Percentiles rank a stretch among this genome's conserved stretches.
Conservation (phyloP, 805 yeast genomes). For the Diddensiella santjacobensis region DNA sequence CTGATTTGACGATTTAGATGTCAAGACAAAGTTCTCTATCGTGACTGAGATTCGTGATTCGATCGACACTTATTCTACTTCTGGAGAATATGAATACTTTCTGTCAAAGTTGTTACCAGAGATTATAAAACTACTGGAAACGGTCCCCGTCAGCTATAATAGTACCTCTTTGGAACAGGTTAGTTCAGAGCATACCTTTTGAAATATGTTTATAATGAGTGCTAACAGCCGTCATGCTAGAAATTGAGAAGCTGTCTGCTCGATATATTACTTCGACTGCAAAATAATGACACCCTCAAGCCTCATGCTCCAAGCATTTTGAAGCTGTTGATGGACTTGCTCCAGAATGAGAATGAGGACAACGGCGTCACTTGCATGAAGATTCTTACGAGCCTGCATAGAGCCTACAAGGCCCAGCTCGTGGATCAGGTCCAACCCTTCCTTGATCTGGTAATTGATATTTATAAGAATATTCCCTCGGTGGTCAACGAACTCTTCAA, state of each 20-base stretch:
- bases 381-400: constrained; percentile 77
- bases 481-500: constrained; percentile 71
- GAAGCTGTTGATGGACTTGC: constrained; percentile 53
- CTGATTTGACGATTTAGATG: constrained; percentile 37
- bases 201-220: too few species aligned
- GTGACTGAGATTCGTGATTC: constrained; percentile 83
- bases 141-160: constrained; percentile 69
- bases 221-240: too few species aligned
- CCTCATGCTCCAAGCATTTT: constrained; percentile 62
- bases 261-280: constrained; percentile 76
- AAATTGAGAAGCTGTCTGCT: constrained; percentile 67
- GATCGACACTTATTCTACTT: constrained; percentile 76
- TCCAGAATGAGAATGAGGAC: constrained; percentile 85
- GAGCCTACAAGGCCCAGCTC: constrained; percentile 68
- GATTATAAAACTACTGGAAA: constrained; percentile 56
- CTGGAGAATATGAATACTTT: constrained; percentile 77
- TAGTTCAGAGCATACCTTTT: constrained; percentile 19
- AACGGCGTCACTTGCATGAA: constrained; percentile 91
- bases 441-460: constrained; percentile 65
- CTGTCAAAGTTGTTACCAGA: constrained; percentile 67
- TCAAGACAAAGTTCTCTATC: constrained; percentile 58
- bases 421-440: constrained; percentile 74
- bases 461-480: constrained; percentile 75
- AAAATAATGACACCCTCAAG: constrained; percentile 76
- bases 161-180: constrained; percentile 57